Conservation (phyloP, 768 basidiomycete species). For the Phlegmacium glaucopus region DNA sequence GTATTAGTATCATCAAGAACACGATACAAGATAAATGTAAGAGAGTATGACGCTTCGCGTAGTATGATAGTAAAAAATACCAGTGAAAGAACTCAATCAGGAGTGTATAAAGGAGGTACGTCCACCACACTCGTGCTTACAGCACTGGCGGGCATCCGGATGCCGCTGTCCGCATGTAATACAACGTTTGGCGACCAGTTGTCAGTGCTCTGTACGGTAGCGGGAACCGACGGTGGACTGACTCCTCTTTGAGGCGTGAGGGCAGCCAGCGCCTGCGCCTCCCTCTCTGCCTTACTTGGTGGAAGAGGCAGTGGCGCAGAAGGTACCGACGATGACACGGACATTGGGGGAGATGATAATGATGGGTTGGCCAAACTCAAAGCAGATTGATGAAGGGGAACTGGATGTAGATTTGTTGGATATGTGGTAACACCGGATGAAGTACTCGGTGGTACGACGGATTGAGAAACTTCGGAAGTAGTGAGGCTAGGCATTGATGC, state of each 20-base stretch:
- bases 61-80: too few species aligned
- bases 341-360: too few species aligned
- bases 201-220: not conserved
- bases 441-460: not conserved
- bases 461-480: conserved; percentile 2
- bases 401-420: not conserved
- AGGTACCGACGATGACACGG: not conserved
- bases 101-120: not conserved
- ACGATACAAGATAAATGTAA: too few species aligned
- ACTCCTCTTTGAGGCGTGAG: not conserved
- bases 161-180: conserved; percentile 2
- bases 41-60: too few species aligned
- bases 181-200: not conserved
- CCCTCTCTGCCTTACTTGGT: conserved; percentile 6
- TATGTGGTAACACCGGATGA: not conserved
- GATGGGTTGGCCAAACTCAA: not conserved
- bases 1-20: too few species aligned
- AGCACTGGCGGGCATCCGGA: not conserved
- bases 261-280: conserved; percentile 7
- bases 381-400: not conserved
- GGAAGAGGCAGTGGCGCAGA: not conserved
- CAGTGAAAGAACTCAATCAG: not conserved
- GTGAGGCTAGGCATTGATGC: conserved; percentile 9
- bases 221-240: not conserved
- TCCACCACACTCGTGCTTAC: not conserved